Base-by-base conservation (phyloP, 2,329 filamentous ascomycete species). In the Capronia coronata region DNA sequence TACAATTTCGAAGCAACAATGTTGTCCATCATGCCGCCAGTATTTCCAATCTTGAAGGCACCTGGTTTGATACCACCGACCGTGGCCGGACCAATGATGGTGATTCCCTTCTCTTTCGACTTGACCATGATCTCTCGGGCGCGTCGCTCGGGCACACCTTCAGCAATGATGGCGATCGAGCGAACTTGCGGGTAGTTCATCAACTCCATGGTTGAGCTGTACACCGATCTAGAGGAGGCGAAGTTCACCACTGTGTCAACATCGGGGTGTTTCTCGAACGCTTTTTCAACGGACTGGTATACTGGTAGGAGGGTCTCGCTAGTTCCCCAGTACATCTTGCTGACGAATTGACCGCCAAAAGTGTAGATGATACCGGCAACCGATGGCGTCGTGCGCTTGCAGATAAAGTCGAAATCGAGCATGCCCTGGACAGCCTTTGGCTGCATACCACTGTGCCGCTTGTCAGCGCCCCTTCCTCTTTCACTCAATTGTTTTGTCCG, bases 291-390 rank as follows among this genome's bases (percentile, higher is more conserved):
- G 67, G 87, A 81, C 77, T 98, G 91, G 82, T 98, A 98, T 70
- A 98, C 93, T 58, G 93, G 93, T 63, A 98, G 82, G 60, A 98
- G 84, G 57, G 93, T 98, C 80, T 98, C 93, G 76, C 89, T 96
- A 68, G 93, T 98, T 67, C 93, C 93, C 93, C 93, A 98, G 86
- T 98, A 98, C 93, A 98, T 97, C 84, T 98, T 98, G 84, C 89
- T 96, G 70, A 98, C 93, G 83, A 98, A 98, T 76, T 98, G 93
- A 62, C 93, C 93, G 70, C 93, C 93, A 68, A 98, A 98, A 64
- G 93, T 96, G 80, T 98, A 98, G 80, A 98, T 97, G 75, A 98
- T 97, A 69, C 90, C 93, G 61, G 93, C 93, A 52, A 98, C 93
- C 51, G 93, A 98, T 59, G 93, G 93, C 54, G 87, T 94, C 69